Evolutionary conservation across 2,329 filamentous ascomycete species (phyloP).

Genomic region (Diplodia seriata): DNA sequence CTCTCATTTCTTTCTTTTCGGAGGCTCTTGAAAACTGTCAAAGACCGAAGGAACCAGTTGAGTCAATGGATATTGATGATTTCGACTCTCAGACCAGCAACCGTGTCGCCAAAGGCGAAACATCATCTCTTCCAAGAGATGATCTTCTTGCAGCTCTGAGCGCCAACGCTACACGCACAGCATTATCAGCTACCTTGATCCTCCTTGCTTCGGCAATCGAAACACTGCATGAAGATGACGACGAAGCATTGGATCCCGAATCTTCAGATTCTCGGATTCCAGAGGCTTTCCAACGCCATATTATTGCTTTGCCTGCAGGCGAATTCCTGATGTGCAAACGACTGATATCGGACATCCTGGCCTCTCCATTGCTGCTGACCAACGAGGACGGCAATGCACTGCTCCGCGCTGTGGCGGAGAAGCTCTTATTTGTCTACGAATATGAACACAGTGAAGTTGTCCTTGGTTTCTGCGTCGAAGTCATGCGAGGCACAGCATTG

Average conservation of each 20-base stretch:
- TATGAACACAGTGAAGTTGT: constrained; percentile 78
- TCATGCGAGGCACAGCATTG: constrained; percentile 68
- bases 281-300: constrained; percentile 31
- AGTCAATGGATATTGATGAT: constrained; percentile 72
- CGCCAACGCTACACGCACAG: constrained; percentile 7
- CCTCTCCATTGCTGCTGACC: constrained; percentile 37
- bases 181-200: constrained; percentile 31
- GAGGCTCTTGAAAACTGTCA: constrained; percentile 41
- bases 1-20: constrained; percentile 44
- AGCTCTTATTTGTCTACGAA: constrained; percentile 60
- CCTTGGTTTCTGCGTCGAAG: constrained; percentile 69
- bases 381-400: constrained; percentile 51
- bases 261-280: constrained; percentile 29
- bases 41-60: constrained; percentile 46
- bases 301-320: constrained; percentile 32
- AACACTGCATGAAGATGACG: neutral
- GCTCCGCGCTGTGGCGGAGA: constrained; percentile 55
- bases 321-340: constrained; percentile 35
- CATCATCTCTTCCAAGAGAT: constrained; percentile 56
- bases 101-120: constrained; percentile 44
- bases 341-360: constrained; percentile 33
- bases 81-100: constrained; percentile 67
- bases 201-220: constrained; percentile 31
- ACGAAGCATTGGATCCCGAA: neutral
- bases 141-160: constrained; percentile 39